phyloP scores from a whole-genome alignment of 2,329 filamentous ascomycete genomes.

The Colletotrichum liaoningense region DNA sequence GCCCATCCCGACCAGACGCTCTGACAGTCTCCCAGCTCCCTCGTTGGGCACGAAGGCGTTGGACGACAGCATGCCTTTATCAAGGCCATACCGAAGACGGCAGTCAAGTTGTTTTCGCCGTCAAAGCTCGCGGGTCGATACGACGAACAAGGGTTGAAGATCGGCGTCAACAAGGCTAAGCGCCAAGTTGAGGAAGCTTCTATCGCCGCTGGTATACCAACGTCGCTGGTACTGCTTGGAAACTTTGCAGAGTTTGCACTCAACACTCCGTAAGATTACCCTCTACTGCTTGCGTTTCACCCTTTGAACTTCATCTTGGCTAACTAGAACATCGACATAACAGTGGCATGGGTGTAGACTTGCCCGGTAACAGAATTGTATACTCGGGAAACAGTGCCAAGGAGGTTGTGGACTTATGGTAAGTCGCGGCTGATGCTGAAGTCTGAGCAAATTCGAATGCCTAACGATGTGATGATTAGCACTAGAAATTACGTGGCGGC shows the following conservation, averaged over 20 bases:
- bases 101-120: conserved; percentile 44
- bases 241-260: conserved; percentile 43
- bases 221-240: conserved; percentile 38
- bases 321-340: background rate
- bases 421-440: background rate
- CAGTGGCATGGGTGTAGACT: conserved; percentile 18
- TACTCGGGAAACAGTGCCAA: conserved; percentile 4
- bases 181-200: conserved; percentile 39
- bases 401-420: conserved; percentile 14
- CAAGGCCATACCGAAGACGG: conserved; percentile 41
- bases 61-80: conserved; percentile 41
- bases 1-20: background rate
- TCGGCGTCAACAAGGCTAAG: conserved; percentile 39
- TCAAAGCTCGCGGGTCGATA: conserved; percentile 41
- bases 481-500: conserved; percentile 43
- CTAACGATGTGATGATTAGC: conserved; percentile 11
- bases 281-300: too few relatives aligned
- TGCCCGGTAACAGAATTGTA: background rate
- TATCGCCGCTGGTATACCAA: conserved; percentile 40
- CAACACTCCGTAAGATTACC: conserved; percentile 19
- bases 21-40: conserved; percentile 26
- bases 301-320: background rate
- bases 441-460: too few relatives aligned
- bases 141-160: conserved; percentile 39
- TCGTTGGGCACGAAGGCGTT: conserved; percentile 39